These are phyloP conservation scores for Westerdykella aurantiaca DNA, from an alignment of 2,329 filamentous ascomycete species.

Conservation along the genomic window DNA sequence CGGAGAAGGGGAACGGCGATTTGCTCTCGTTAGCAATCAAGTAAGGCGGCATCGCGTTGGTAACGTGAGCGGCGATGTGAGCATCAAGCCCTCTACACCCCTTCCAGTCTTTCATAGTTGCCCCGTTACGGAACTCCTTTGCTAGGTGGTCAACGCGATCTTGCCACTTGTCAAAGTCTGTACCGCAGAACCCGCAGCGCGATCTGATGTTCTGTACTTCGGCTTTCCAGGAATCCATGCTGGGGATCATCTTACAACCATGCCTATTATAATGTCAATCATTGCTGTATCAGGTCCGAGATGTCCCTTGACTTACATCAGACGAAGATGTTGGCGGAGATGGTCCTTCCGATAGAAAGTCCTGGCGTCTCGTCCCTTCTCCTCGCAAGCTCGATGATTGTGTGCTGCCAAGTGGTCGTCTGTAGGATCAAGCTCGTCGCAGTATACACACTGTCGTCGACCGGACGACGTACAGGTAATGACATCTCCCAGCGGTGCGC, in stretches of 20 bases:
- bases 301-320: constrained; percentile 39
- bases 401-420: constrained; percentile 54
- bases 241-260: constrained; percentile 54
- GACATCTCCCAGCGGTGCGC: constrained; percentile 53
- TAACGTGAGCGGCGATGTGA: constrained; percentile 44
- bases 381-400: constrained; percentile 59
- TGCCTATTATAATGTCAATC: constrained; percentile 32
- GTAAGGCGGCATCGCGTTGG: constrained; percentile 49
- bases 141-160: constrained; percentile 50
- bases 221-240: constrained; percentile 61
- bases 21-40: constrained; percentile 46
- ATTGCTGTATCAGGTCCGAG: background rate
- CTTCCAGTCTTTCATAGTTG: constrained; percentile 50
- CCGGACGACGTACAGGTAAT: constrained; percentile 54
- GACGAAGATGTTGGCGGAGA: constrained; percentile 54
- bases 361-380: constrained; percentile 58
- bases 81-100: constrained; percentile 50
- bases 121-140: constrained; percentile 51
- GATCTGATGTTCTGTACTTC: constrained; percentile 50
- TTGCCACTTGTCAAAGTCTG: constrained; percentile 46
- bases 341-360: constrained; percentile 61
- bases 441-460: constrained; percentile 54
- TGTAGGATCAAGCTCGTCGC: constrained; percentile 49
- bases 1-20: constrained; percentile 45
- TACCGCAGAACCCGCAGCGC: constrained; percentile 51